These are phyloP conservation scores for Trichoderma sp. DNA, from an alignment of 2,329 filamentous ascomycete genomes.

Conservation along the genomic window DNA sequence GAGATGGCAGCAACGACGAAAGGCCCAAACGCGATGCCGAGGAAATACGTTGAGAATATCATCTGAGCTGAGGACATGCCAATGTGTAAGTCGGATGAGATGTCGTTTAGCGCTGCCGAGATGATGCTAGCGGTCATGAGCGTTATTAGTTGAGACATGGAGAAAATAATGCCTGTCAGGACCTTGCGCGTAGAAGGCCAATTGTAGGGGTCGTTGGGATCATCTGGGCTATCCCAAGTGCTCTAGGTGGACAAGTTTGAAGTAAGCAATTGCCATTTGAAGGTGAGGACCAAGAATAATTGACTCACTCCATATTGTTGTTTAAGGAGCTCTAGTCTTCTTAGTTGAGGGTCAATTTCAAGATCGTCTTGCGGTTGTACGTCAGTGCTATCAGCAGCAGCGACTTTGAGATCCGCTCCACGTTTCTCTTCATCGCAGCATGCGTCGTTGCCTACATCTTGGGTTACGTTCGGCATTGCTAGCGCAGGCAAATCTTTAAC, in stretches of 20 bases:
- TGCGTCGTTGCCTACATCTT: neutral
- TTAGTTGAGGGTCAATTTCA: neutral
- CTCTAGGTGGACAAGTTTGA: neutral
- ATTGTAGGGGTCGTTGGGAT: neutral
- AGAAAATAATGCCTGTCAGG: constrained; percentile 32
- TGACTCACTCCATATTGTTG: neutral
- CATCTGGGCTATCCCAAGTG: neutral
- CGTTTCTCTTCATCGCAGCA: neutral
- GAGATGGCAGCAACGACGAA: constrained; percentile 35
- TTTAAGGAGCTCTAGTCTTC: neutral
- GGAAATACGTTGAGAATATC: constrained; percentile 36
- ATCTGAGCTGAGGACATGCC: constrained; percentile 29
- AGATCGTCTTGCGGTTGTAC: neutral
- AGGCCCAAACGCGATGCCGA: constrained; percentile 36
- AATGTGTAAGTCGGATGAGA: constrained; percentile 33
- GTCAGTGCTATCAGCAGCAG: neutral
- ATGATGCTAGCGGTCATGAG: constrained; percentile 39
- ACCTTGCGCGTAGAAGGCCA: constrained; percentile 46
- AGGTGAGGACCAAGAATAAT: accelerated
- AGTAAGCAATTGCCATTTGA: neutral
- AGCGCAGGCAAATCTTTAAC: neutral
- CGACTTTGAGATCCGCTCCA: neutral
- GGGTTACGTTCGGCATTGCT: neutral
- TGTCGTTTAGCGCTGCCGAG: constrained; percentile 35
- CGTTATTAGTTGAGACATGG: constrained; percentile 36